Evolutionary conservation across 768 basidiomycete species (phyloP).

Genomic region (Scleroderma citrinum): DNA sequence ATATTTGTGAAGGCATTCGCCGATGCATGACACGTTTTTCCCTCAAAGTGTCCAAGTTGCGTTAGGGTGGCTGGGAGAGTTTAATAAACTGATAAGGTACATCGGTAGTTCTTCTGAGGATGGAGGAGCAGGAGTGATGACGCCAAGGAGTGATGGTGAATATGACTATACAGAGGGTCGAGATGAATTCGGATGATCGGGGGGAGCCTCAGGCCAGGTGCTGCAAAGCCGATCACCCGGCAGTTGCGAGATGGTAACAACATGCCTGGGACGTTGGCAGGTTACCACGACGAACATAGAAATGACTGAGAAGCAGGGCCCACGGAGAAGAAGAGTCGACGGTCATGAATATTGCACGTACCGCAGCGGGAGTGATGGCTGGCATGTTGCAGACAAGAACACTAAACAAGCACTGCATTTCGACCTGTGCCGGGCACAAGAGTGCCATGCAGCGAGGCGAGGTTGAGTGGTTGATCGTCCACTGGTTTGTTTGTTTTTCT

Average conservation of each 20-base stretch:
- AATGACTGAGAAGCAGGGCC: not conserved
- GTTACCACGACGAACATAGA: not conserved
- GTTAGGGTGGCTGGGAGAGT: too few species aligned
- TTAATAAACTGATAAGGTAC: too few species aligned
- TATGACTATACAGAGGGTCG: too few species aligned
- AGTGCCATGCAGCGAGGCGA: not conserved
- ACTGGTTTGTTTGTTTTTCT: not conserved
- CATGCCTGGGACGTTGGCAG: not conserved
- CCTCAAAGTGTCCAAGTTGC: too few species aligned
- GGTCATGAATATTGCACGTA: not conserved
- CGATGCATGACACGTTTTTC: too few species aligned
- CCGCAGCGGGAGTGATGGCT: not conserved
- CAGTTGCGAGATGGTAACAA: not conserved
- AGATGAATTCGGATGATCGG: too few species aligned
- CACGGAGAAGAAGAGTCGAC: not conserved
- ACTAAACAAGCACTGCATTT: not conserved
- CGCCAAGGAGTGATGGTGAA: too few species aligned
- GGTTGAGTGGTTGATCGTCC: not conserved
- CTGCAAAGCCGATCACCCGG: not conserved
- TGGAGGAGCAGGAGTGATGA: too few species aligned
- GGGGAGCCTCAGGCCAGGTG: too few species aligned
- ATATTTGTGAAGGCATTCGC: conserved; percentile 1
- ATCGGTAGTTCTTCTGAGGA: too few species aligned
- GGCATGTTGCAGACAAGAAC: not conserved
- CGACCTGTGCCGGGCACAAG: not conserved